Base-by-base conservation (phyloP, 2,329 filamentous ascomycete species). In the Apiospora arundinis region DNA sequence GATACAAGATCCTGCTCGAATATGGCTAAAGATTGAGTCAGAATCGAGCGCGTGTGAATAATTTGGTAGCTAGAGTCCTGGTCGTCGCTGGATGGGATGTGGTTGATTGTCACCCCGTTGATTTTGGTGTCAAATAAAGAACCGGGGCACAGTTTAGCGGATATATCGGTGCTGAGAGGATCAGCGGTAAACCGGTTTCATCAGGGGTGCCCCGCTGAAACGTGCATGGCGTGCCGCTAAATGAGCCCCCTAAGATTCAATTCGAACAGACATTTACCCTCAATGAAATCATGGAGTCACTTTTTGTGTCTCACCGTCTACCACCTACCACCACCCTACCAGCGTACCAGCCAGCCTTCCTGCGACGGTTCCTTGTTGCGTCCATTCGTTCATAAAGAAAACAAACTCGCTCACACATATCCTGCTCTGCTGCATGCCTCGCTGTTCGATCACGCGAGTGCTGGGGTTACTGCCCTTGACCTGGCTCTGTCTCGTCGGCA, bases 401-500 rank as follows among this genome's bases (percentile, higher is more conserved):
- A 0, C 40, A 12, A 32, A n/a, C 66, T 23, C 25, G 18, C 18
- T 9, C 44, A 37, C 46, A 6, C 25, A 32, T 32, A 32, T 32
- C 32, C 32, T 32, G 32, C 32, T 37, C 67, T 52, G 67, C 25
- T 69, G 67, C 25, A 73, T 73, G 72, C 72, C 70, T 70, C 72
- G 72, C 68, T 69, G 69, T 48, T 70, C 72, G 21, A 49, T 70
- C 46, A 60, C 70, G 60, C 72, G 72, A 37, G 63, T 71, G 16
- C 52, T 73, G 16, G 69, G 72, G 67, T 70, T 73, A 65, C 60
- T 73, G 42, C 72, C 72, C 46, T 56, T 73, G 44, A 68, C 68
- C 46, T 73, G 72, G 72, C 56, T 73, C 46, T 66, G 72, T 45
- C 70, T 71, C 44, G 70, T 73, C 48, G 70, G 46, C 48, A 73